Base-by-base conservation (phyloP, 148 eudicot species). In the Rhododendron molle region DNA sequence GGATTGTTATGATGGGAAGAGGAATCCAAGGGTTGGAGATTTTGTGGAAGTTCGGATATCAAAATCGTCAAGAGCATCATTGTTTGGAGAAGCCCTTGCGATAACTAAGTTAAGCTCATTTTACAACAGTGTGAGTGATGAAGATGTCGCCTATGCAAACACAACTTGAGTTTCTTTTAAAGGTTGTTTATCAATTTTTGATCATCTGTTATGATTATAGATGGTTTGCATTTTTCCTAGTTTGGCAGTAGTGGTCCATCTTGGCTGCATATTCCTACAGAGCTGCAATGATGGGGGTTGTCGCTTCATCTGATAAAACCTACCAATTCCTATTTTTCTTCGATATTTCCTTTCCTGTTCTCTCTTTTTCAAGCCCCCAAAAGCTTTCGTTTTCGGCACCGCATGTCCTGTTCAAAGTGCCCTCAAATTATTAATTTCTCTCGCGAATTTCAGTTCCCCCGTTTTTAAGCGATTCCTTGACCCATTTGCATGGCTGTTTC, bases 51-150 rank as follows among this genome's bases (percentile, higher is more conserved):
- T 97, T 78, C 88, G 80, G 38, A 93, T 95, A 76, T 80, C 81
- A 81, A 93, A 89, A 81, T 95, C 99, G 9, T 91, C 95, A 1
- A 93, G 93, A 88, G 99, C 99, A 49, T 93, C 99, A n/a, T 93
- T 97, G 23, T 92, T 56, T 83, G 99, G 99, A 54, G 93, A 94
- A 88, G 96, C 99, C 46, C 91, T 93, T 72, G 93, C 98, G 50
- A 94, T 95, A 26, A 93, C 96, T 60, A 97, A 93, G 85, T 87
- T 97, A 88, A 95, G 98, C 91, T 91, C 94, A 77, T 97, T 97
- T 89, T 90, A 94, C 87, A 91, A 86, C 79, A 86, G 60, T 85
- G 73, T 83, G 69, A 90, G 88, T 80, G 92, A 92, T 84, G 95
- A 90, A 89, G 88, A 88, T 86, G 90, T 89, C 88, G 92, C 89